Evolutionary conservation across 768 basidiomycete species (phyloP).

Genomic region (Wakefieldia striispora): DNA sequence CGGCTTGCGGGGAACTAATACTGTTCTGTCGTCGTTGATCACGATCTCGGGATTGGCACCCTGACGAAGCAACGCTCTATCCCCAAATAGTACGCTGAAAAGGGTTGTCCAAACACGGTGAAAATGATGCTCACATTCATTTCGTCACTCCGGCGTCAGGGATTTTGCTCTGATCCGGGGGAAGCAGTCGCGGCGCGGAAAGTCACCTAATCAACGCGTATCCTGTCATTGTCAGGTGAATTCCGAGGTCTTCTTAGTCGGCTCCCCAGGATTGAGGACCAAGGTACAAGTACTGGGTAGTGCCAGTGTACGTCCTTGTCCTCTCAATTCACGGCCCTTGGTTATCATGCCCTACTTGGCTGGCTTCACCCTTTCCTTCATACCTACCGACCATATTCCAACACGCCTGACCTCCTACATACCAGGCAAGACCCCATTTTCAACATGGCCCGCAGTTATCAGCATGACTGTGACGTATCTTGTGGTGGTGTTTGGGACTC

Average conservation of each 20-base stretch:
- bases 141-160: no score
- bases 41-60: no score
- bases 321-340: neutral
- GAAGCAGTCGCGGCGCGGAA: neutral
- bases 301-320: neutral
- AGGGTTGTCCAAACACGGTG: no score
- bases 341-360: constrained; percentile 65
- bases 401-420: constrained; percentile 61
- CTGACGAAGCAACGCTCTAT: no score
- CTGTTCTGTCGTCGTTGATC: no score
- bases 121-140: no score
- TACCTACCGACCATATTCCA: constrained; percentile 54
- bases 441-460: constrained; percentile 67
- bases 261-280: neutral
- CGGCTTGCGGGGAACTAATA: no score
- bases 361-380: constrained; percentile 56
- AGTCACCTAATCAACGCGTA: constrained; percentile 2
- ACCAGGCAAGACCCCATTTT: constrained; percentile 74
- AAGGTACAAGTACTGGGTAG: constrained; percentile 15
- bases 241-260: neutral
- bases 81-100: no score
- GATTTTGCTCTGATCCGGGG: no score
- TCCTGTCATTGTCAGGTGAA: no score
- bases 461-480: constrained; percentile 74
- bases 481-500: constrained; percentile 78